phyloP scores from a whole-genome alignment of 192 early-diverging fungal species.

The Coemansia sp. region DNA sequence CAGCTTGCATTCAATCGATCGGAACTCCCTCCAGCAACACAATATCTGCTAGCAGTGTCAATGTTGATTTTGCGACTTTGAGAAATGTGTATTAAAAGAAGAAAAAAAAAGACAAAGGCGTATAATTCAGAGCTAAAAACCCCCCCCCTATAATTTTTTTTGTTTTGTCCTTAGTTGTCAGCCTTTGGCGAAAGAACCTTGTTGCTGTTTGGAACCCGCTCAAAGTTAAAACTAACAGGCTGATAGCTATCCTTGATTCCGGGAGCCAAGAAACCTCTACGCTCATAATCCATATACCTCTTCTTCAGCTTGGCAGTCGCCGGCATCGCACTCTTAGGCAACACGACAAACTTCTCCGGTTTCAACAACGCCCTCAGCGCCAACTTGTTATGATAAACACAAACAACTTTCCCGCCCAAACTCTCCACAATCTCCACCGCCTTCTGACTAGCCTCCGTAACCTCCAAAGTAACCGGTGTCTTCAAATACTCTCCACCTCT shows the following conservation, averaged over 20 bases:
- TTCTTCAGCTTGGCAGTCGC: slow-evolving; percentile 62
- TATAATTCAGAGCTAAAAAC: no score
- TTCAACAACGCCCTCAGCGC: slow-evolving; percentile 75
- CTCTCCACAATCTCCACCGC: slow-evolving; percentile 83
- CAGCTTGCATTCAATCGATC: no score
- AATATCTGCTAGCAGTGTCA: no score
- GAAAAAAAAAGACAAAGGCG: no score
- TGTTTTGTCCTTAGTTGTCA: not conserved
- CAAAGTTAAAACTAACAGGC: slow-evolving; percentile 45
- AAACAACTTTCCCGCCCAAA: slow-evolving; percentile 78
- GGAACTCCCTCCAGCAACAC: no score
- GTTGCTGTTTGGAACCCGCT: slow-evolving; percentile 17
- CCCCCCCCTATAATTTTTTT: no score
- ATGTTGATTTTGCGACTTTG: no score
- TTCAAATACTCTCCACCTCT: slow-evolving; percentile 80
- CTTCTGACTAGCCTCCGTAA: slow-evolving; percentile 73
- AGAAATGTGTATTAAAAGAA: no score
- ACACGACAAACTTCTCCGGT: slow-evolving; percentile 73
- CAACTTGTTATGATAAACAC: slow-evolving; percentile 77
- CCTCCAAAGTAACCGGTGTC: slow-evolving; percentile 79
- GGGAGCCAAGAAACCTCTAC: slow-evolving; percentile 74
- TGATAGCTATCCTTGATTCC: slow-evolving; percentile 36
- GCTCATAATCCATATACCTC: slow-evolving; percentile 67
- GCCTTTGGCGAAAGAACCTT: not conserved
- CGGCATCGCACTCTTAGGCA: slow-evolving; percentile 71